These are phyloP conservation scores for Rhizoctonia solani DNA, from an alignment of 1,284 basidiomycete genomes.

Conservation along the genomic window DNA sequence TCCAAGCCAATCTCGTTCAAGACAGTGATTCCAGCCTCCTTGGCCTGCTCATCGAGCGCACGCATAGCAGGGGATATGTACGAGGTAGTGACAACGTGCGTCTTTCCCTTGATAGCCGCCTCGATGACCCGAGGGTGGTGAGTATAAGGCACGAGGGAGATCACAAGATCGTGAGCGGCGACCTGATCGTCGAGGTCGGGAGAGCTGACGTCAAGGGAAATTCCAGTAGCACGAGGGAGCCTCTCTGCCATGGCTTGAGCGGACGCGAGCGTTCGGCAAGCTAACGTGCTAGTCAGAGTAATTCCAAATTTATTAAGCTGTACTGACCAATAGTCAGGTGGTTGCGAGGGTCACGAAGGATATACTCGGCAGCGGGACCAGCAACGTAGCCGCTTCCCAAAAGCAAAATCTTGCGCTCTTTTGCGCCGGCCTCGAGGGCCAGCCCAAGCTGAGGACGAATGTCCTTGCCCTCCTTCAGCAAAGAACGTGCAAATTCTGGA, in stretches of 20 bases:
- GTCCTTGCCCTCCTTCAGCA: conserved; percentile 73
- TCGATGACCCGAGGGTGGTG: conserved; percentile 91
- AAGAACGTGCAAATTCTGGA: conserved; percentile 85
- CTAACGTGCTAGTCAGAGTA: conserved; percentile 47
- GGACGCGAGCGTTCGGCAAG: conserved; percentile 80
- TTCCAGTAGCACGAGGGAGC: conserved; percentile 70
- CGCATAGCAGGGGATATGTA: conserved; percentile 91
- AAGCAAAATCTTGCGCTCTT: conserved; percentile 78
- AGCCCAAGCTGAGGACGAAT: conserved; percentile 71
- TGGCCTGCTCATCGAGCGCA: conserved; percentile 81
- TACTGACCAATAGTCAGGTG: conserved; percentile 75
- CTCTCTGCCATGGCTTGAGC: conserved; percentile 72
- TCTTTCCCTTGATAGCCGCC: conserved; percentile 93
- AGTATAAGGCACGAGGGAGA: conserved; percentile 96
- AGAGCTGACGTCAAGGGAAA: conserved; percentile 83
- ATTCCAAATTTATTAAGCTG: conserved; percentile 23
- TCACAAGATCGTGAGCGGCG: conserved; percentile 88
- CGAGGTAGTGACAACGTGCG: conserved; percentile 94
- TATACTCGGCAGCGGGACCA: conserved; percentile 90
- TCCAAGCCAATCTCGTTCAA: conserved; percentile 99
- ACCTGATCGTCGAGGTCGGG: conserved; percentile 79
- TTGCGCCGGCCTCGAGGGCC: conserved; percentile 48
- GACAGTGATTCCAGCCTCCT: conserved; percentile 90
- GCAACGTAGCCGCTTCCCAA: conserved; percentile 97
- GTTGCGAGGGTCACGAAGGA: conserved; percentile 83